phyloP scores from a whole-genome alignment of 2,329 filamentous ascomycete species.

The Macrophomina phaseolina region DNA sequence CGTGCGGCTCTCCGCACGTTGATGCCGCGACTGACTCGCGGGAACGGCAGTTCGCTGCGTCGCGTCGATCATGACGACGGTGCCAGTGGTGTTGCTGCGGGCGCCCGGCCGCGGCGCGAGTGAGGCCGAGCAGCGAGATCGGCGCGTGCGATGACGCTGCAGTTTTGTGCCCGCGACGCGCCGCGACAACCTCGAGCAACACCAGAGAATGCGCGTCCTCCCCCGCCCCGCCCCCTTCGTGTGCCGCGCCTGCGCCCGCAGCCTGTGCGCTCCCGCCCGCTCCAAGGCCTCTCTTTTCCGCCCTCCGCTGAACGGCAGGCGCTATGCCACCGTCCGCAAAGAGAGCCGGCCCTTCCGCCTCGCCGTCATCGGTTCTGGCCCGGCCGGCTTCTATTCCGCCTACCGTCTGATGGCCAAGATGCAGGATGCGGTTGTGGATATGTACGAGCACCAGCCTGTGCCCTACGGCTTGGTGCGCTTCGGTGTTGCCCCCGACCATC shows the following conservation, averaged over 20 bases:
- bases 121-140: slow-evolving; percentile 7
- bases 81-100: slow-evolving; percentile 15
- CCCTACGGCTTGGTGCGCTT: slow-evolving; percentile 92
- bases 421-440: slow-evolving; percentile 77
- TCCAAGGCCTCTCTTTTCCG: slow-evolving; percentile 15
- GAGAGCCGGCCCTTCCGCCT: slow-evolving; percentile 67
- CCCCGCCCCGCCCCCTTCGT: slow-evolving; percentile 18
- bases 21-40: not conserved
- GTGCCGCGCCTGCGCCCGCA: slow-evolving; percentile 17
- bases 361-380: slow-evolving; percentile 90
- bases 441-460: slow-evolving; percentile 94
- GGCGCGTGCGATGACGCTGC: slow-evolving; percentile 12
- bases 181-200: not conserved
- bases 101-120: not conserved
- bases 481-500: slow-evolving; percentile 97
- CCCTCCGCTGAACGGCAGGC: not conserved
- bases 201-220: slow-evolving; percentile 19
- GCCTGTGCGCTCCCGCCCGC: slow-evolving; percentile 4
- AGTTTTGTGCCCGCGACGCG: not conserved
- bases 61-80: slow-evolving; percentile 18
- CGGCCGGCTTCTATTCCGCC: slow-evolving; percentile 94
- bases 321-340: slow-evolving; percentile 16
- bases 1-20: slow-evolving; percentile 6
- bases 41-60: not conserved
- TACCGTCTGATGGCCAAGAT: slow-evolving; percentile 82